phyloP scores from a whole-genome alignment of 1,284 basidiomycete genomes.

The Moesziomyces parantarcticus region DNA sequence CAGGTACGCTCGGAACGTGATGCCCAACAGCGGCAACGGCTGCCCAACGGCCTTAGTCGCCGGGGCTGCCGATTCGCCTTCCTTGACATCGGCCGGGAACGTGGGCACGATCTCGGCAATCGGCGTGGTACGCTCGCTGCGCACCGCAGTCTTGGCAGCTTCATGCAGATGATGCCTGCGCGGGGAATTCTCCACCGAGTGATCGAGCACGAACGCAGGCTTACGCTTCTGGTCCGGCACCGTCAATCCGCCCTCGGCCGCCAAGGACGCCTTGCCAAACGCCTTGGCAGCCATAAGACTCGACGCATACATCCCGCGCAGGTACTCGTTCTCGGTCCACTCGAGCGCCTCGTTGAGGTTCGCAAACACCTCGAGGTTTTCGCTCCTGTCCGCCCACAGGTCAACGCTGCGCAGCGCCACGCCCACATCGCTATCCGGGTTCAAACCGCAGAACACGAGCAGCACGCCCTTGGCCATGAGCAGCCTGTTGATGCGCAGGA shows the following conservation, averaged over 20 bases:
- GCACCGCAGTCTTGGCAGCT: constrained; percentile 72
- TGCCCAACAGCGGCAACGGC: constrained; percentile 49
- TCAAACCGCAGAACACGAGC: constrained; percentile 86
- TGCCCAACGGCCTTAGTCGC: constrained; percentile 28
- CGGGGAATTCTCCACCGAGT: constrained; percentile 79
- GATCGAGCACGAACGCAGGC: constrained; percentile 69
- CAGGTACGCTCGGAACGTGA: constrained; percentile 59
- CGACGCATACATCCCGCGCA: constrained; percentile 68
- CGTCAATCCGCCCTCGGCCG: constrained; percentile 70
- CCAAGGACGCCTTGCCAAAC: constrained; percentile 65
- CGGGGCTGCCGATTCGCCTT: background rate
- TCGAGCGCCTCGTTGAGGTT: constrained; percentile 91
- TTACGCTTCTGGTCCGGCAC: constrained; percentile 58
- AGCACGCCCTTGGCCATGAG: constrained; percentile 80
- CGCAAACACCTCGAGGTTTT: constrained; percentile 77
- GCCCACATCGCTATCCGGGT: constrained; percentile 66
- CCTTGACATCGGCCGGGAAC: background rate
- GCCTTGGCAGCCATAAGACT: constrained; percentile 63
- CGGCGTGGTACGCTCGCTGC: constrained; percentile 31
- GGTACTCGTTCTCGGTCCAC: constrained; percentile 73
- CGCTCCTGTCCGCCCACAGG: constrained; percentile 73
- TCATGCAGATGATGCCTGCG: constrained; percentile 79
- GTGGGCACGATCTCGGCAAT: constrained; percentile 20
- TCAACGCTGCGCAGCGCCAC: constrained; percentile 71
- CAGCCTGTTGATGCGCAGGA: constrained; percentile 88